Percentiles rank a stretch among this genome's conserved stretches.
These are phyloP conservation scores for Aspergillus ibericus DNA, from an alignment of 2,329 filamentous ascomycete species.

Conservation along the genomic window DNA sequence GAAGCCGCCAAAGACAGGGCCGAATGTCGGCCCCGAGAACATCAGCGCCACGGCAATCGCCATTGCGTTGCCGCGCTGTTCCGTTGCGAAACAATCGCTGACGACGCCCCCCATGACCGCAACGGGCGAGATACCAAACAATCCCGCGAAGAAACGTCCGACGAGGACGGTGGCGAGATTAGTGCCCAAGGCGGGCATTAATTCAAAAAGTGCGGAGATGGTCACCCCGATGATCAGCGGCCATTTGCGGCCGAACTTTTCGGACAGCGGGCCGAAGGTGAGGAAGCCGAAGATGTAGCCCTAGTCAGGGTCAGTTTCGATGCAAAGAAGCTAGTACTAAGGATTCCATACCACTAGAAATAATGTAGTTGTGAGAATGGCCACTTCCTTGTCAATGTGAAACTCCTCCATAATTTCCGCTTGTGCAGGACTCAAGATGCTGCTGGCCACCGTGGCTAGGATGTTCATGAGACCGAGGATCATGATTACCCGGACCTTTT, in stretches of 20 bases:
- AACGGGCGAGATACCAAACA: slow-evolving; percentile 46
- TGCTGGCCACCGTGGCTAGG: not conserved
- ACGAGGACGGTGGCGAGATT: slow-evolving; percentile 47
- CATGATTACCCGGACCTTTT: no score
- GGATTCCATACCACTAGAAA: slow-evolving; percentile 3
- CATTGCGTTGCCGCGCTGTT: slow-evolving; percentile 1
- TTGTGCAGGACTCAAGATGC: not conserved
- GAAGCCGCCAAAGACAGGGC: not conserved
- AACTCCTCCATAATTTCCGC: not conserved
- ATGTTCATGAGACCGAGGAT: no score
- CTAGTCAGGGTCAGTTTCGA: not conserved
- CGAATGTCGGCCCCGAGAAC: slow-evolving; percentile 4
- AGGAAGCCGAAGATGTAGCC: slow-evolving; percentile 46
- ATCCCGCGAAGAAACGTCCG: slow-evolving; percentile 45
- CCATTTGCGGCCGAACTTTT: slow-evolving; percentile 51
- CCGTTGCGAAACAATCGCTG: slow-evolving; percentile 38
- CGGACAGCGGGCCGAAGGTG: slow-evolving; percentile 52
- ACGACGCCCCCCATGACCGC: slow-evolving; percentile 43
- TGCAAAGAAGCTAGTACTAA: no score
- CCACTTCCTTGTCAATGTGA: not conserved
- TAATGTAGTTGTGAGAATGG: not conserved
- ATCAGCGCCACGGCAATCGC: slow-evolving; percentile 13
- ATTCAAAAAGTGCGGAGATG: slow-evolving; percentile 55
- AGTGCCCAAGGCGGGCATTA: slow-evolving; percentile 54
- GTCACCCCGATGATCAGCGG: slow-evolving; percentile 55